Evolutionary conservation across 371 early-diverging fungal species (phyloP).

Genomic region (Nematocida sp.): DNA sequence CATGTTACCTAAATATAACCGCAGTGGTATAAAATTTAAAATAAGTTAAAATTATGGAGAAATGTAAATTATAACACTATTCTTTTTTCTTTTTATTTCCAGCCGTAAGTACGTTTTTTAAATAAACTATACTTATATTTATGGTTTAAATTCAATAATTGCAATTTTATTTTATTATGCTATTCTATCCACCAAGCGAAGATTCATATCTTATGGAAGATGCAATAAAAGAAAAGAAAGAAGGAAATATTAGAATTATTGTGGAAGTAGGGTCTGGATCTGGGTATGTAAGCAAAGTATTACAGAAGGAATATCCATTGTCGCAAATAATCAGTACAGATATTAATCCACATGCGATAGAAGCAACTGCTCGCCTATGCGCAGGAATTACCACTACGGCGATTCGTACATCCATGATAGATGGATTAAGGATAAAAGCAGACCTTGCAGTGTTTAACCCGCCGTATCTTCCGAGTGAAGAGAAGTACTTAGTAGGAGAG

Average conservation of each 20-base stretch:
- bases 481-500: background rate
- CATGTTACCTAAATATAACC: too few species aligned
- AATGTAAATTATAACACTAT: too few species aligned
- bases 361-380: background rate
- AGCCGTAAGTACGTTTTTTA: background rate
- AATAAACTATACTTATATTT: background rate
- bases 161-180: conserved; percentile 23
- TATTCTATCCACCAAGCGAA: conserved; percentile 49
- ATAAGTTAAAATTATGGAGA: too few species aligned
- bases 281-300: conserved; percentile 50
- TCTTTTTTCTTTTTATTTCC: too few species aligned
- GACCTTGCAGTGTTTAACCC: conserved; percentile 57
- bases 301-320: conserved; percentile 10
- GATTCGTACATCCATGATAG: conserved; percentile 19
- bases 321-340: conserved; percentile 48
- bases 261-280: conserved; percentile 55
- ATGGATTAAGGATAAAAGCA: conserved; percentile 22
- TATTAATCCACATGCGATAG: conserved; percentile 41
- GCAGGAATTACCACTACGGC: background rate
- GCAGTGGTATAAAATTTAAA: too few species aligned
- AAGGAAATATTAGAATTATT: background rate
- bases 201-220: conserved; percentile 58
- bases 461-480: conserved; percentile 47
- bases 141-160: background rate
- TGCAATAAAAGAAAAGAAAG: conserved; percentile 19